Conservation (phyloP, 257 asterid species). For the Solanum virginianum region DNA sequence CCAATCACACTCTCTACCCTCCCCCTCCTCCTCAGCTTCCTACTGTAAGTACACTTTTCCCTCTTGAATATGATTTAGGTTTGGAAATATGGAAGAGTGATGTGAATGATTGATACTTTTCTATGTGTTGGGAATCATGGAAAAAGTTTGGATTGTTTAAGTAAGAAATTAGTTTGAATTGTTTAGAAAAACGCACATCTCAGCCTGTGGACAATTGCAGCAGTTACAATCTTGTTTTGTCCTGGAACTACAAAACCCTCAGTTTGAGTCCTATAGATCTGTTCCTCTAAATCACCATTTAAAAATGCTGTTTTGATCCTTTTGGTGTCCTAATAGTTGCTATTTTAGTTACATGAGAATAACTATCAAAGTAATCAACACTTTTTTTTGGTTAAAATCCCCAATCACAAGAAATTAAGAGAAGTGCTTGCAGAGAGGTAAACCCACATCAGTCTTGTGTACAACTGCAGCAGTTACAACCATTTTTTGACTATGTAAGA, state of each 20-base stretch:
- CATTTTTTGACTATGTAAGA: not conserved
- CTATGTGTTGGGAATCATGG: not conserved
- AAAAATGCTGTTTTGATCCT: no score
- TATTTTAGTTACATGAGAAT: no score
- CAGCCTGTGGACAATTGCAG: not conserved
- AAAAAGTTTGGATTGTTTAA: not conserved
- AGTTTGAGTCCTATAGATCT: no score
- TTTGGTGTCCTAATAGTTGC: no score
- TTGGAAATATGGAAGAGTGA: no score
- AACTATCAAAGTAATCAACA: no score
- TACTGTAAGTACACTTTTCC: constrained; percentile 26
- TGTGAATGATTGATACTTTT: not conserved
- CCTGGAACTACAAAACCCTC: no score
- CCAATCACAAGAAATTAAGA: no score
- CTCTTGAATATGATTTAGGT: not conserved
- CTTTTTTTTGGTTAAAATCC: no score
- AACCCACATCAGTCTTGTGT: not conserved
- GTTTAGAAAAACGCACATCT: not conserved
- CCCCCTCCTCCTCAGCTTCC: constrained; percentile 93
- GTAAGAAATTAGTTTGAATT: not conserved
- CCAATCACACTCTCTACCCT: constrained; percentile 54
- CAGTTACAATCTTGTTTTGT: not conserved
- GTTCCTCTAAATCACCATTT: no score
- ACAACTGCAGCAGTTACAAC: not conserved
- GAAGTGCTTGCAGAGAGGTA: no score